These are phyloP conservation scores for Dendrostoma leiphaemia DNA, from an alignment of 2,329 filamentous ascomycete species.

Conservation along the genomic window DNA sequence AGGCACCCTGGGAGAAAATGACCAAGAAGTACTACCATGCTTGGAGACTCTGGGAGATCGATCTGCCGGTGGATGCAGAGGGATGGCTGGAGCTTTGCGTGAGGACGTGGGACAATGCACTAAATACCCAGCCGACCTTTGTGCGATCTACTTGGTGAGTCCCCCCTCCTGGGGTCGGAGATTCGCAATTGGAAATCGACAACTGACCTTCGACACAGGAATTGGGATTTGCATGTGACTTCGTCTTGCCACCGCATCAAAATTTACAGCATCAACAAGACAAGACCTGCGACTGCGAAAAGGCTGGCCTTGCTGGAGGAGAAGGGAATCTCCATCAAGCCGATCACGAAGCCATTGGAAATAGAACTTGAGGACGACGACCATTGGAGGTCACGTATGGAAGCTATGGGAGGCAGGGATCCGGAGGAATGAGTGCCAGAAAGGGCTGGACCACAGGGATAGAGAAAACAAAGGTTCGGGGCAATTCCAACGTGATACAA, in stretches of 20 bases:
- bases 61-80: conserved; percentile 60
- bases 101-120: conserved; percentile 59
- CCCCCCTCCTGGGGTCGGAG: too few relatives aligned
- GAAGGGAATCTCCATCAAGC: conserved; percentile 43
- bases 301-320: conserved; percentile 52
- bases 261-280: conserved; percentile 61
- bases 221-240: conserved; percentile 66
- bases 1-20: conserved; percentile 58
- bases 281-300: conserved; percentile 42
- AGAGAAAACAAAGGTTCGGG: too few relatives aligned
- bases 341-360: conserved; percentile 52
- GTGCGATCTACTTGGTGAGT: conserved; percentile 50
- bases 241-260: conserved; percentile 59
- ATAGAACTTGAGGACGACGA: conserved; percentile 48
- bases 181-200: not conserved
- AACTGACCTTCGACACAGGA: conserved; percentile 35
- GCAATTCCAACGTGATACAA: too few relatives aligned
- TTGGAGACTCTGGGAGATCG: conserved; percentile 64
- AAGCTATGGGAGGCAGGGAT: conserved; percentile 36
- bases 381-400: conserved; percentile 44
- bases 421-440: conserved; percentile 42
- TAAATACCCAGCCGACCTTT: conserved; percentile 58
- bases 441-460: too few relatives aligned
- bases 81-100: conserved; percentile 60
- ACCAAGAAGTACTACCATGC: conserved; percentile 60